Evolutionary conservation across 352 stramenopile species (phyloP).

Genomic region (Labyrinthula sp.): DNA sequence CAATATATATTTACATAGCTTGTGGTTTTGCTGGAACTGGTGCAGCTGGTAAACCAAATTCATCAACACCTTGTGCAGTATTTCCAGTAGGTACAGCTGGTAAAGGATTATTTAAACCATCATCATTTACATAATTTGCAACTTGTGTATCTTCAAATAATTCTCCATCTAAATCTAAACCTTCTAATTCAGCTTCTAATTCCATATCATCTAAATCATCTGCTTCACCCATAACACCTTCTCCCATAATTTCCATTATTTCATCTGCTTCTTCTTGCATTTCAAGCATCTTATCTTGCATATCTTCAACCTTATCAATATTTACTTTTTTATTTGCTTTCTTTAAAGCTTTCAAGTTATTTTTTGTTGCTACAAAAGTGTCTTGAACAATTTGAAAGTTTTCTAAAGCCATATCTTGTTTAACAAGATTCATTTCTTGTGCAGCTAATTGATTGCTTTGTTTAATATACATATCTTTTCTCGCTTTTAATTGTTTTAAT

Average conservation of each 20-base stretch:
- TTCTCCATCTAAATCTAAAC: slow-evolving; percentile 27
- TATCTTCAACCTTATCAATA: slow-evolving; percentile 28
- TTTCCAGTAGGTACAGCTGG: slow-evolving; percentile 15
- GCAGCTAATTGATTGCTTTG: slow-evolving; percentile 45
- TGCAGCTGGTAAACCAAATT: slow-evolving; percentile 17
- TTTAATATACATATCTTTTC: slow-evolving; percentile 52
- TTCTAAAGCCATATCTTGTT: slow-evolving; percentile 27
- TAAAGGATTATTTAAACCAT: not conserved
- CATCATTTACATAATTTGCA: slow-evolving; percentile 28
- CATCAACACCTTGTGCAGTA: not conserved
- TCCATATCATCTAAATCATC: slow-evolving; percentile 28
- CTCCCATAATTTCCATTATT: slow-evolving; percentile 24
- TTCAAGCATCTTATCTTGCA: slow-evolving; percentile 28
- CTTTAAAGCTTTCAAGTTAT: slow-evolving; percentile 20
- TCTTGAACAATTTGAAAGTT: slow-evolving; percentile 24
- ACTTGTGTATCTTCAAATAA: slow-evolving; percentile 8
- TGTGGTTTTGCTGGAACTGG: no score
- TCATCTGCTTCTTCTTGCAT: slow-evolving; percentile 30
- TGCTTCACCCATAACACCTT: slow-evolving; percentile 4
- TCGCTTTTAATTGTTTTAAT: no score
- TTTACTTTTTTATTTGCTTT: slow-evolving; percentile 28
- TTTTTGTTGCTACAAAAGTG: slow-evolving; percentile 24
- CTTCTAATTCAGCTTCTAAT: slow-evolving; percentile 25
- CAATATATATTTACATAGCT: no score
- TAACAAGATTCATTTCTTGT: slow-evolving; percentile 48